Evolutionary conservation across 1,284 basidiomycete species (phyloP).

Genomic region (Salmacisia buchloeana): DNA sequence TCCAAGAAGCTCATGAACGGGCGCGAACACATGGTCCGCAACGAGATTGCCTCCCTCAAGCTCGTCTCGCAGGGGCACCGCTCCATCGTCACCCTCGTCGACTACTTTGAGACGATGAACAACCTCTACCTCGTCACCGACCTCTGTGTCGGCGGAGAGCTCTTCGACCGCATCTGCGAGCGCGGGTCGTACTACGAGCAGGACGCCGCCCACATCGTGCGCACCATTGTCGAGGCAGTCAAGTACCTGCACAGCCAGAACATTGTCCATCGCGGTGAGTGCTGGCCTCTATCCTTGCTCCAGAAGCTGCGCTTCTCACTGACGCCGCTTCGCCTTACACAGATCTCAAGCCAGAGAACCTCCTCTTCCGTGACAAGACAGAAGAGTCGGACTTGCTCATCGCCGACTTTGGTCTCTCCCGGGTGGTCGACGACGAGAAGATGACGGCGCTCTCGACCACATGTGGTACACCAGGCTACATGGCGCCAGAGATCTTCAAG

Average conservation of each 20-base stretch:
- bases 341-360: constrained; percentile 96
- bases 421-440: constrained; percentile 85
- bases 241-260: constrained; percentile 86
- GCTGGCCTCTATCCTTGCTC: neutral
- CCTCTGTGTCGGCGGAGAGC: constrained; percentile 92
- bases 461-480: constrained; percentile 88
- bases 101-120: constrained; percentile 96
- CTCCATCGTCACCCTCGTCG: constrained; percentile 68
- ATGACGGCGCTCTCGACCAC: constrained; percentile 85
- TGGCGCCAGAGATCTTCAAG: constrained; percentile 98
- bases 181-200: constrained; percentile 94
- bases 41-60: constrained; percentile 94
- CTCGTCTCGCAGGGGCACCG: constrained; percentile 81
- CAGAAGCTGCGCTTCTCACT: neutral
- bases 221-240: constrained; percentile 79
- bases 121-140: constrained; percentile 83
- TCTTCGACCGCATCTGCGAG: constrained; percentile 97
- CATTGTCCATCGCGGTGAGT: constrained; percentile 85
- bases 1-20: constrained; percentile 91
- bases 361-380: constrained; percentile 81
- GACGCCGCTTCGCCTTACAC: neutral
- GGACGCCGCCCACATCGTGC: constrained; percentile 85
- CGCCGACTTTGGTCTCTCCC: constrained; percentile 84
- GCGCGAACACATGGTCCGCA: constrained; percentile 66
- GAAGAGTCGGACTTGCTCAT: constrained; percentile 94